Percentiles rank a stretch among this genome's conserved stretches.
Evolutionary conservation across 441 rosid genomes (phyloP).

Genomic region (Lepidium campestre): DNA sequence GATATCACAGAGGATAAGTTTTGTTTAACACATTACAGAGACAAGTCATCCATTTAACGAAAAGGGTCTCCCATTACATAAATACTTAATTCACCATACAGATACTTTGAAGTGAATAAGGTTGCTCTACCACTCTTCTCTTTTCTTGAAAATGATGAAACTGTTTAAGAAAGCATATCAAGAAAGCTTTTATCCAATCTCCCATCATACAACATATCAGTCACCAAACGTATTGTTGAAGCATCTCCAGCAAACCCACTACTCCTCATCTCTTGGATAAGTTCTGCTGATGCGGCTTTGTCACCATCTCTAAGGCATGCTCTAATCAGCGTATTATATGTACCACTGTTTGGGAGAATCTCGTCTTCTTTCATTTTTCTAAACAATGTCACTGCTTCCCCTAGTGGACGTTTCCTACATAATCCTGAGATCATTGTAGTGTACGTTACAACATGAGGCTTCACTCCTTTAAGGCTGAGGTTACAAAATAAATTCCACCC

Average conservation of each 20-base stretch:
- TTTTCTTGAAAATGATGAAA: neutral
- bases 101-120: neutral
- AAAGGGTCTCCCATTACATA: too few species aligned
- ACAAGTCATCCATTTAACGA: too few species aligned
- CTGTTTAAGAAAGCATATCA: neutral
- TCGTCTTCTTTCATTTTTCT: slow-evolving; percentile 17
- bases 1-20: neutral
- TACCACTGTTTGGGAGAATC: neutral
- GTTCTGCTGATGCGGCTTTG: neutral
- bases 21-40: neutral
- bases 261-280: neutral
- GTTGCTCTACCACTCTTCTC: neutral
- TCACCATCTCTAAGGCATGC: neutral
- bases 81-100: neutral
- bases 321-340: neutral
- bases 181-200: neutral
- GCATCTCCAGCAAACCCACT: neutral
- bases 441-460: neutral
- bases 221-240: neutral
- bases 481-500: slow-evolving; percentile 1
- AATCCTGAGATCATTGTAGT: slow-evolving; percentile 17
- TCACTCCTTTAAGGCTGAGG: neutral
- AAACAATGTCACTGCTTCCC: slow-evolving; percentile 6
- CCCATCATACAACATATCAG: neutral
- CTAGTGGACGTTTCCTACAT: neutral